phyloP scores from a whole-genome alignment of 495 filamentous ascomycete genomes.

The Aspergillus taichungensis region DNA sequence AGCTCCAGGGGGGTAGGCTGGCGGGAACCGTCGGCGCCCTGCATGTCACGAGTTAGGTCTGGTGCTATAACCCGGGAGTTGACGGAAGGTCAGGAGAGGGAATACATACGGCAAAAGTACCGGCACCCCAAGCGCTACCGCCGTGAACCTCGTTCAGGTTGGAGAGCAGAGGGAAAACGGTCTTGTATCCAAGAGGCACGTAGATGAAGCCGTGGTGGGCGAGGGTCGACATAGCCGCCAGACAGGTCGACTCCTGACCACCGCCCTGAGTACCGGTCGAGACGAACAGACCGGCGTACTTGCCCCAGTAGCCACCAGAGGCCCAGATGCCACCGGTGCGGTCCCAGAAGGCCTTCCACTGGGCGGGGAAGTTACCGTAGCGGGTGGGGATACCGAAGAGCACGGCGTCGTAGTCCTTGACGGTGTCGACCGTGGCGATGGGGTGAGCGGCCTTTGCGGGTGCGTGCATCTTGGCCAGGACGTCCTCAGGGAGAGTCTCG shows the following conservation, averaged over 20 bases:
- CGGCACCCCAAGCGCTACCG: constrained; percentile 87
- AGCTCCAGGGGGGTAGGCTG: constrained; percentile 69
- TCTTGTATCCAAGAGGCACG: constrained; percentile 89
- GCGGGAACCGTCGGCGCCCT: constrained; percentile 67
- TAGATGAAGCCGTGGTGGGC: constrained; percentile 93
- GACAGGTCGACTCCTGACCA: constrained; percentile 84
- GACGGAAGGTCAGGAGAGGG: not conserved
- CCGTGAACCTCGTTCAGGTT: constrained; percentile 72
- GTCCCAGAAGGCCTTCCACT: constrained; percentile 93
- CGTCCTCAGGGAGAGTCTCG: constrained; percentile 79
- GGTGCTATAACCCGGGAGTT: not conserved
- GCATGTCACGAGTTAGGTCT: constrained; percentile 8
- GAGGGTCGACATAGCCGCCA: constrained; percentile 79
- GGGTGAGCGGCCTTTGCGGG: constrained; percentile 67
- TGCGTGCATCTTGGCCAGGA: constrained; percentile 83
- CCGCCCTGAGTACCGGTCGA: constrained; percentile 74
- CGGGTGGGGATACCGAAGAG: constrained; percentile 96
- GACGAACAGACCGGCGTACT: constrained; percentile 89
- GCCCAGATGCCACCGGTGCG: constrained; percentile 66
- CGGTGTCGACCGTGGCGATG: constrained; percentile 52
- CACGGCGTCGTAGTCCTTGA: constrained; percentile 81
- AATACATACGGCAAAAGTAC: constrained; percentile 69
- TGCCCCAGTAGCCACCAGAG: constrained; percentile 71
- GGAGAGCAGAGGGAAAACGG: constrained; percentile 56
- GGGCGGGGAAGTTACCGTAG: constrained; percentile 95